Evolutionary conservation across 164 flowering plant genomes (phyloP).

Genomic region (Protea cynaroides): DNA sequence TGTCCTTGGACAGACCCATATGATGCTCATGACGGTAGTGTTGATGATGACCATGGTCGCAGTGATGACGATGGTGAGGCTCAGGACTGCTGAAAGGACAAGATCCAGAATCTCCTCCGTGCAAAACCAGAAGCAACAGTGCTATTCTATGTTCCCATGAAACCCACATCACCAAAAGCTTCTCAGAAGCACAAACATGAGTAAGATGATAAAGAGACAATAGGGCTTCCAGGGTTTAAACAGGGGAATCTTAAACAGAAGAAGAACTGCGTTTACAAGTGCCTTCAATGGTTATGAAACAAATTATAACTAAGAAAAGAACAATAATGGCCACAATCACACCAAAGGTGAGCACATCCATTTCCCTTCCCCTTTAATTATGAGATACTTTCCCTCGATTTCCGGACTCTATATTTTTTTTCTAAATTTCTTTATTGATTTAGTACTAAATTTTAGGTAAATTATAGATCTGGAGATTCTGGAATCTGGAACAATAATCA

Average conservation of each 20-base stretch:
- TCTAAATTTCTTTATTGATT: no score
- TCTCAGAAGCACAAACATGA: no score
- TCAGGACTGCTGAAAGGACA: neutral
- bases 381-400: no score
- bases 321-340: conserved; percentile 60
- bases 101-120: conserved; percentile 13
- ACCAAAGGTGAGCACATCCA: conserved; percentile 53
- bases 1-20: conserved; percentile 4
- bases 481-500: no score
- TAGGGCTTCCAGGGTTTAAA: no score
- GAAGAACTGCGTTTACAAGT: conserved; percentile 61
- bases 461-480: no score
- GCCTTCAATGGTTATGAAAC: conserved; percentile 68
- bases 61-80: conserved; percentile 25
- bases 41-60: conserved; percentile 1
- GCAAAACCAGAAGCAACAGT: conserved; percentile 8
- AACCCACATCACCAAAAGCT: neutral
- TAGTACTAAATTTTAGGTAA: no score
- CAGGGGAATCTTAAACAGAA: neutral
- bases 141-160: neutral
- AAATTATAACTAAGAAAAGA: conserved; percentile 51
- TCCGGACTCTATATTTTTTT: no score
- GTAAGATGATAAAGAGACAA: no score
- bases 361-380: no score
- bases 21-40: conserved; percentile 19